A percentile compares a stretch with the other conserved stretches of the same genome.
Evolutionary conservation across 2,329 filamentous ascomycete species (phyloP).

Genomic region (Fulvia fulva): DNA sequence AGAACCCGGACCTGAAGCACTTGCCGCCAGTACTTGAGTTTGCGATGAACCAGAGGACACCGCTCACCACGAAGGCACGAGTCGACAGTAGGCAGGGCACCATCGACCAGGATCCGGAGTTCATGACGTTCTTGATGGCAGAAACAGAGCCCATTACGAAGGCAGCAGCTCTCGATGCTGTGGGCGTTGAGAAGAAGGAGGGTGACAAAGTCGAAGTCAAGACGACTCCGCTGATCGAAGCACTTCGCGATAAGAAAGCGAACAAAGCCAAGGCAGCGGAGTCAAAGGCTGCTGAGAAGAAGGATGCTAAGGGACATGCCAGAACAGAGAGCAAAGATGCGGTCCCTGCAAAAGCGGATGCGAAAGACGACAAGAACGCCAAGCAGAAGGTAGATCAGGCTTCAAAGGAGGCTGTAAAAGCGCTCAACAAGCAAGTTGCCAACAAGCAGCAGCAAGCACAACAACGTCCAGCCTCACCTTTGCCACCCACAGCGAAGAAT

Average conservation of each 20-base stretch:
- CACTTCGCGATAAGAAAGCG: slow-evolving; percentile 64
- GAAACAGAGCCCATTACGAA: slow-evolving; percentile 71
- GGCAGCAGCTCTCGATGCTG: slow-evolving; percentile 47
- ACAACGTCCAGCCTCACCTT: slow-evolving; percentile 19
- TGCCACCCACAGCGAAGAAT: slow-evolving; percentile 31
- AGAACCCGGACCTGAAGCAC: slow-evolving; percentile 63
- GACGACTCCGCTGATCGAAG: slow-evolving; percentile 86
- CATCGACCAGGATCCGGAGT: slow-evolving; percentile 94
- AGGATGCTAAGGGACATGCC: slow-evolving; percentile 20
- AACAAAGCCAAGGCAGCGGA: slow-evolving; percentile 29
- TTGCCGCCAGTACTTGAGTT: slow-evolving; percentile 78
- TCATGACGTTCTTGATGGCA: slow-evolving; percentile 85
- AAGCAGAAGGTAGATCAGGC: slow-evolving; percentile 29
- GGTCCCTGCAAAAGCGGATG: slow-evolving; percentile 24
- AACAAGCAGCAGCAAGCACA: slow-evolving; percentile 27
- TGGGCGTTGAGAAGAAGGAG: slow-evolving; percentile 47
- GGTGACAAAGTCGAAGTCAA: slow-evolving; percentile 60
- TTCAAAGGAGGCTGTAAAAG: slow-evolving; percentile 54
- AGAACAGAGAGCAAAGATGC: slow-evolving; percentile 36
- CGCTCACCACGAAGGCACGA: slow-evolving; percentile 63
- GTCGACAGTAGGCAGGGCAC: slow-evolving; percentile 84
- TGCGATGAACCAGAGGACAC: slow-evolving; percentile 77
- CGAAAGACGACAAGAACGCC: slow-evolving; percentile 33
- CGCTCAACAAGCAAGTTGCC: slow-evolving; percentile 46
- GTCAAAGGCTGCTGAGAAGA: slow-evolving; percentile 34